These are phyloP conservation scores for Thalassiosira delicatula DNA, from an alignment of 352 stramenopile genomes.

Conservation along the genomic window DNA sequence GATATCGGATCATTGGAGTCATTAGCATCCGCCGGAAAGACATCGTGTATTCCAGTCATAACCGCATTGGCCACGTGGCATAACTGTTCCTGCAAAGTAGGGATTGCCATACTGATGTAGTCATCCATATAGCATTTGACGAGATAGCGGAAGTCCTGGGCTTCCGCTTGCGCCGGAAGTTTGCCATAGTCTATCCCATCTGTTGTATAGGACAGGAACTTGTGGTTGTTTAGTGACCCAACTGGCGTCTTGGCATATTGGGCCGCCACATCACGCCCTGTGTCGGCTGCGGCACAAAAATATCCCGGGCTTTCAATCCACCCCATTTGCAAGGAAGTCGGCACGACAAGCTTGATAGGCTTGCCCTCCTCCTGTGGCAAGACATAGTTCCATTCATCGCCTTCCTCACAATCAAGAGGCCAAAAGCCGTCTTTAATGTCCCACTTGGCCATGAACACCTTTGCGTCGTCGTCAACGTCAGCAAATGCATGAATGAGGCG, in stretches of 20 bases:
- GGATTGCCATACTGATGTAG: conserved; percentile 19
- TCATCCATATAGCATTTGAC: conserved; percentile 45
- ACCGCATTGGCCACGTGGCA: conserved; percentile 13
- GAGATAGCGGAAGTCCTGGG: too few species aligned
- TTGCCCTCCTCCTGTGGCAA: conserved; percentile 11
- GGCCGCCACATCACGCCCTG: conserved; percentile 5
- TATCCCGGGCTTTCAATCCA: conserved; percentile 33
- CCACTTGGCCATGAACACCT: conserved; percentile 25
- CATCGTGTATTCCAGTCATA: conserved; percentile 28
- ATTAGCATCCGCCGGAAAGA: neutral
- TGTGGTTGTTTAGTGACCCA: conserved; percentile 13
- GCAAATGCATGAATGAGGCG: conserved; percentile 32
- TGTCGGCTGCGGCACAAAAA: conserved; percentile 31
- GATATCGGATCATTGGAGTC: conserved; percentile 5
- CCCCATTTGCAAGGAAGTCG: conserved; percentile 35
- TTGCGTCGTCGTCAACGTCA: neutral
- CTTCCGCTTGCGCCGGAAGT: too few species aligned
- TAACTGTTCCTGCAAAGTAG: neutral
- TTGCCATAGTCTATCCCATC: too few species aligned
- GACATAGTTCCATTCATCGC: conserved; percentile 54
- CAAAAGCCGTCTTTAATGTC: conserved; percentile 50
- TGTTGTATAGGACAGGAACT: conserved; percentile 17
- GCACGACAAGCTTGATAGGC: conserved; percentile 29
- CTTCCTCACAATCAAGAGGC: conserved; percentile 13
- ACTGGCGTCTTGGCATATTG: conserved; percentile 1